phyloP scores from a whole-genome alignment of 2,329 filamentous ascomycete species.

The Epichloe coenophiala region DNA sequence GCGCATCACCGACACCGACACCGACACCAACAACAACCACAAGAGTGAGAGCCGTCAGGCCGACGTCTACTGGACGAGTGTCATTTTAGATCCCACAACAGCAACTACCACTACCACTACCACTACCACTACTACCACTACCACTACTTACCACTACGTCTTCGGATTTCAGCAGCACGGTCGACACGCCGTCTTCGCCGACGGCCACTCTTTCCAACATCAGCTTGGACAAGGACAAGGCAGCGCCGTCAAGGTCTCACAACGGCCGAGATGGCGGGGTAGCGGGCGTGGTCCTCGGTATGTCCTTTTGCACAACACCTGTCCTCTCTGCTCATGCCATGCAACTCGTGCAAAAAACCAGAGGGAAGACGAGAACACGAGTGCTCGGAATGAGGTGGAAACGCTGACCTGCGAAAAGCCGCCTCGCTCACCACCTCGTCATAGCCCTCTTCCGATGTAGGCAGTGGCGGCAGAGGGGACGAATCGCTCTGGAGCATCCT shows the following conservation, averaged over 20 bases:
- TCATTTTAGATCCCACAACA: neutral
- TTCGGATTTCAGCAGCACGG: too few relatives aligned
- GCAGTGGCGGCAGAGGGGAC: neutral
- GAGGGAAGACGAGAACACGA: neutral
- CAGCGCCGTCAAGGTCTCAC: neutral
- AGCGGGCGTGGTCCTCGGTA: neutral
- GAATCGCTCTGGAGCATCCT: neutral
- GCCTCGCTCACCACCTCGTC: neutral
- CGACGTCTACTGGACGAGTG: neutral
- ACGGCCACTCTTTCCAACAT: neutral
- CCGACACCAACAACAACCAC: neutral
- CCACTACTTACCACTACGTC: too few relatives aligned
- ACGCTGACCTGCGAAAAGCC: neutral
- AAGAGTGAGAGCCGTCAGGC: neutral
- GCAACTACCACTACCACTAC: neutral
- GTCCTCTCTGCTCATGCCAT: neutral
- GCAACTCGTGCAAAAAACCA: neutral
- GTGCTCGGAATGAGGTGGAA: neutral
- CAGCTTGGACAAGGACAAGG: neutral
- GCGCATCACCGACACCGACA: neutral
- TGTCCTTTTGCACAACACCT: neutral
- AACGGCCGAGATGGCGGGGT: neutral
- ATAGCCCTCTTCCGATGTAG: neutral
- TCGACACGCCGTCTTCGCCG: neutral
- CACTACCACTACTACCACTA: too few relatives aligned